Evolutionary conservation across 2,329 filamentous ascomycete species (phyloP), one percentile per base, ranked within the genome.

Genomic region (Fusarium sp.): DNA sequence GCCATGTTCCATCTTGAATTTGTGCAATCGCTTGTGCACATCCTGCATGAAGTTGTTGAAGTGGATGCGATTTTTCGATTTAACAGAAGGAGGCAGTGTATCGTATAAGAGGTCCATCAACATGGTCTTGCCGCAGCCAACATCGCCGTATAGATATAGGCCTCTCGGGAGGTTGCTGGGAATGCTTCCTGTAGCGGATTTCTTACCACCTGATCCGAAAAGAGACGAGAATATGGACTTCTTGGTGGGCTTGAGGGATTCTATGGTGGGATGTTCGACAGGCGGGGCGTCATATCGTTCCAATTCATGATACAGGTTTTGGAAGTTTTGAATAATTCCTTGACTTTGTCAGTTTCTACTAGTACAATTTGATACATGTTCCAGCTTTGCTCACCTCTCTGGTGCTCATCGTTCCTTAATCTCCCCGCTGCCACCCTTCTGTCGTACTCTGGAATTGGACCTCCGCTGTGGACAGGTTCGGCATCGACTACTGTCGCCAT

Each of bases 21-120:
- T 89, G 83, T 98, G 96, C 75, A 98, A 83, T 65, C 95, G 88
- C 79, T 91, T 93, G 82, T 99, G 96, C 50, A 98, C 91, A 79
- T 97, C 93, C 80, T 98, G 96, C 96, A 99, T 99, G 84, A 99
- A 99, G 79, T 97, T 97, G 84, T 98, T 94, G 81, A 99, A 99
- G 83, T 99, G 96, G 76, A 99, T 98, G 49, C 96, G 88, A 48
- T 91, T 97, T 83, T 97, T 98, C 31, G 89, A 89, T 60, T 85
- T 87, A 70, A 98, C 94, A 63, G 91, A 91, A 18, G 84, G 79
- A 1, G 96, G 96, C 23, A 98, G 84, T 0, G 95, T 98, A 70
- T 98, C 94, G 82, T 94, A 97, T 80, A 98, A 98, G 51, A 99
- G 84, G 78, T 99, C 95, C 96, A 99, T 99, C 77, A 99, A 85